A percentile compares a stretch with the other conserved stretches of the same genome.
phyloP scores from a whole-genome alignment of 441 rosid genomes.

The Dalechampia spathulata region DNA sequence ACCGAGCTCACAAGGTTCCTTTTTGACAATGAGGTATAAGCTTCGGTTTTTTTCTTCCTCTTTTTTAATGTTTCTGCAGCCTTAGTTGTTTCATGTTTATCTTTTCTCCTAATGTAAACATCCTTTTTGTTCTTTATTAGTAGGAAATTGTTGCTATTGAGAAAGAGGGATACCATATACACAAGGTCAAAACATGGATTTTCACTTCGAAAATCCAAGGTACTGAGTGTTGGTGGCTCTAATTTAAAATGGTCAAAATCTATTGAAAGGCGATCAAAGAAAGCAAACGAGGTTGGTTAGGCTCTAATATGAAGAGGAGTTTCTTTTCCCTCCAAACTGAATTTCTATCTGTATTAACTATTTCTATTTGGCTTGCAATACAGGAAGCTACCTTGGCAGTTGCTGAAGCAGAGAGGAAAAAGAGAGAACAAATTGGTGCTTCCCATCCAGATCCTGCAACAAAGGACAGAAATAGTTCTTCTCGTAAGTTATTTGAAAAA shows the following conservation, averaged over 20 bases:
- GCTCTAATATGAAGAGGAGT: conserved; percentile 2
- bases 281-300: conserved; percentile 83
- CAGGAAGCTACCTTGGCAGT: conserved; percentile 94
- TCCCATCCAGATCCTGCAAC: conserved; percentile 26
- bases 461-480: conserved; percentile 35
- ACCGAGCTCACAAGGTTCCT: conserved; percentile 40
- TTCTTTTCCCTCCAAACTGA: neutral
- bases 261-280: conserved; percentile 70
- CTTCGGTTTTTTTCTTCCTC: conserved; percentile 8
- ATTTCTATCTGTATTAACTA: conserved; percentile 3
- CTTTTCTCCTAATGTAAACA: conserved; percentile 13
- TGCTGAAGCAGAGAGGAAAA: conserved; percentile 72
- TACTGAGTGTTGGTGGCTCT: conserved; percentile 79
- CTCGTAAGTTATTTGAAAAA: conserved; percentile 38
- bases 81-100: conserved; percentile 14
- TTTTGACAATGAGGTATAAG: conserved; percentile 54
- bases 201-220: conserved; percentile 87
- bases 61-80: conserved; percentile 21
- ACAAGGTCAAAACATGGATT: conserved; percentile 80
- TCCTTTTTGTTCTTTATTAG: conserved; percentile 29
- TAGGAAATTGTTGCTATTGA: conserved; percentile 52
- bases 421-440: conserved; percentile 44
- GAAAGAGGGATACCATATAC: conserved; percentile 78
- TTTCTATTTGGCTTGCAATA: conserved; percentile 12
- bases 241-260: conserved; percentile 98